Evolutionary conservation across 257 asterid genomes (phyloP), one percentile per base, ranked within the genome.

Genomic region (Rubia yunnanensis): DNA sequence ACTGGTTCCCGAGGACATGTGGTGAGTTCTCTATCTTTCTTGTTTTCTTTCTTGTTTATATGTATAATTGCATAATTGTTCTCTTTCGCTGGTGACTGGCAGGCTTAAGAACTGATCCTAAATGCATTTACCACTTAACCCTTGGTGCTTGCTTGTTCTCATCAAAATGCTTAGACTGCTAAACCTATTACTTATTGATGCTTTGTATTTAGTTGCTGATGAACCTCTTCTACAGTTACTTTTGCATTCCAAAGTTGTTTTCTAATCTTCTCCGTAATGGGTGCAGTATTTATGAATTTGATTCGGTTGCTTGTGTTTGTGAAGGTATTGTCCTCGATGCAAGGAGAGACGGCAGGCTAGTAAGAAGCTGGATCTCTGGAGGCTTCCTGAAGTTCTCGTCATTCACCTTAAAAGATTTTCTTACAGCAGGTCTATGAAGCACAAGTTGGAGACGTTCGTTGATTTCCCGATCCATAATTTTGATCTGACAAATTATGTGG

Each of bases 1-100:
- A 5, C 79, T 94, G 78, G 99, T 94, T 71, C 99, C 99, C 24
- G 99, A 94, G 78, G 99, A 94, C 76, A 94, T 94, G 99, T 94
- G 99, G 99, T 94, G 72, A 67, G 84, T 63, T 71, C 49, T 46
- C 53, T 30, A 67, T 36, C 44, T 74, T 73, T 63, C 57, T 50
- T 48, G 24, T 69, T 63, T 65, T 63, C 26, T 54, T 60, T 55
- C 52, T 6, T 44, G 7, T 39, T n/a, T n/a, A n/a, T n/a, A n/a
- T n/a, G n/a, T n/a, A n/a, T 44, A 44, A 44, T 44, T 44, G 20
- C 20, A 11, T 13, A 44, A 11, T 17, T 48, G 24, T 50, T 50
- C 27, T 20, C 7, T 50, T 17, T 50, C n/a, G 27, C 24, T 20
- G 27, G 31, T 10, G 30, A 53, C 15, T 50, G 4, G 13, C 4